These are phyloP conservation scores for Cercospora sp. DNA, from an alignment of 2,329 filamentous ascomycete species.

Conservation along the genomic window DNA sequence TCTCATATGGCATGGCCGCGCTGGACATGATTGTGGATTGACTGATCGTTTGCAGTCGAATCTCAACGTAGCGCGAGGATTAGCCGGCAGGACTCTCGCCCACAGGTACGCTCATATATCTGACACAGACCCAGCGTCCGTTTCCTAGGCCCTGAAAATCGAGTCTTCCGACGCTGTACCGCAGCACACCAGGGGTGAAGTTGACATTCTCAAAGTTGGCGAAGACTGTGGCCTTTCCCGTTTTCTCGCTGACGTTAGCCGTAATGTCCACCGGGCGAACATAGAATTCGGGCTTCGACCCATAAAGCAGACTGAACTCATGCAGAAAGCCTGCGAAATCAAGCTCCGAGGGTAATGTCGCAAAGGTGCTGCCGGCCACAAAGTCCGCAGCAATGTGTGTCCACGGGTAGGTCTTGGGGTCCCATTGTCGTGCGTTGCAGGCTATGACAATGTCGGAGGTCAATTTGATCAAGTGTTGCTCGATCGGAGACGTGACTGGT, in stretches of 20 bases:
- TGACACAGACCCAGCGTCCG: conserved; percentile 12
- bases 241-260: conserved; percentile 12
- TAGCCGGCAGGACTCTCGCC: conserved; percentile 8
- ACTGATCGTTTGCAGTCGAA: background rate
- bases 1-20: background rate
- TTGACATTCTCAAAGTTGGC: conserved; percentile 13
- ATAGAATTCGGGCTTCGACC: background rate
- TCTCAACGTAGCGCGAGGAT: background rate
- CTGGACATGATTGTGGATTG: background rate
- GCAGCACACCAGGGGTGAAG: conserved; percentile 10
- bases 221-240: conserved; percentile 9
- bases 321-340: conserved; percentile 4
- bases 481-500: conserved; percentile 7
- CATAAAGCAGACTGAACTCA: background rate
- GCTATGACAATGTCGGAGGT: conserved; percentile 10
- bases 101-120: conserved; percentile 13
- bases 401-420: conserved; percentile 10
- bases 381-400: conserved; percentile 5
- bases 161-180: conserved; percentile 12
- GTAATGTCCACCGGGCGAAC: background rate
- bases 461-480: conserved; percentile 8
- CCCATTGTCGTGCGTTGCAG: conserved; percentile 6
- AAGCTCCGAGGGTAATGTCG: conserved; percentile 10
- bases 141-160: conserved; percentile 13
- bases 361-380: conserved; percentile 5